A percentile compares a stretch with the other conserved stretches of the same genome.
Conservation (phyloP, 2,329 filamentous ascomycete genomes). For the Aureobasidium sp. region DNA sequence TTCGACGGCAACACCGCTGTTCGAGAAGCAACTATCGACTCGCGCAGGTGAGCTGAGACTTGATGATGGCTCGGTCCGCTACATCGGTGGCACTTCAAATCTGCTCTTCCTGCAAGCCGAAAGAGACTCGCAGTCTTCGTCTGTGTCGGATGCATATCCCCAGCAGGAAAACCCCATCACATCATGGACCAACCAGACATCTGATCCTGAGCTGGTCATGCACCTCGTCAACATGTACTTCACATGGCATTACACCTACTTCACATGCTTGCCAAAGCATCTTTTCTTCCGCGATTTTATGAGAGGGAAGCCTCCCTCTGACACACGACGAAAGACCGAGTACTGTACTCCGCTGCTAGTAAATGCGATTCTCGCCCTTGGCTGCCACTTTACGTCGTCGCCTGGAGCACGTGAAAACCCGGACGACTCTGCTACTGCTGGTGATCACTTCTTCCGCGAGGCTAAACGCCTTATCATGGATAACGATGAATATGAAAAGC, state of each 20-base stretch:
- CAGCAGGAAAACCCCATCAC: slow-evolving; percentile 62
- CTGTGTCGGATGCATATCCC: slow-evolving; percentile 38
- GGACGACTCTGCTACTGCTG: slow-evolving; percentile 75
- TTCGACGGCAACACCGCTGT: slow-evolving; percentile 27
- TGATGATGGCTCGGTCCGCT: slow-evolving; percentile 80
- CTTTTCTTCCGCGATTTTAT: slow-evolving; percentile 83
- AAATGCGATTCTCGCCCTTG: slow-evolving; percentile 87
- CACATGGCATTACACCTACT: slow-evolving; percentile 95
- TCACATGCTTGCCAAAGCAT: slow-evolving; percentile 79
- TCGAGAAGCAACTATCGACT: slow-evolving; percentile 76
- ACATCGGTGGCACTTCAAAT: slow-evolving; percentile 91
- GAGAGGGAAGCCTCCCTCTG: slow-evolving; percentile 55
- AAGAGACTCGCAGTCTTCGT: slow-evolving; percentile 33
- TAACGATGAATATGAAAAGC: slow-evolving; percentile 88
- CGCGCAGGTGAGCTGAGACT: slow-evolving; percentile 90
- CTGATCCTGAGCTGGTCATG: slow-evolving; percentile 68
- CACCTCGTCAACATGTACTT: slow-evolving; percentile 98
- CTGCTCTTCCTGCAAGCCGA: slow-evolving; percentile 65
- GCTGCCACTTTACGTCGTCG: slow-evolving; percentile 83
- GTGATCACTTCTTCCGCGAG: slow-evolving; percentile 93
- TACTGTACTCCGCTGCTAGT: slow-evolving; percentile 88
- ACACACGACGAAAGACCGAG: slow-evolving; percentile 47
- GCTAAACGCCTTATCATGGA: slow-evolving; percentile 84
- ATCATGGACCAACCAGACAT: slow-evolving; percentile 83
- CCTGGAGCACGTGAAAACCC: slow-evolving; percentile 63